A percentile compares a stretch with the other conserved stretches of the same genome.
Conservation (phyloP, 345 rosid species). For the Euphorbia peplus region DNA sequence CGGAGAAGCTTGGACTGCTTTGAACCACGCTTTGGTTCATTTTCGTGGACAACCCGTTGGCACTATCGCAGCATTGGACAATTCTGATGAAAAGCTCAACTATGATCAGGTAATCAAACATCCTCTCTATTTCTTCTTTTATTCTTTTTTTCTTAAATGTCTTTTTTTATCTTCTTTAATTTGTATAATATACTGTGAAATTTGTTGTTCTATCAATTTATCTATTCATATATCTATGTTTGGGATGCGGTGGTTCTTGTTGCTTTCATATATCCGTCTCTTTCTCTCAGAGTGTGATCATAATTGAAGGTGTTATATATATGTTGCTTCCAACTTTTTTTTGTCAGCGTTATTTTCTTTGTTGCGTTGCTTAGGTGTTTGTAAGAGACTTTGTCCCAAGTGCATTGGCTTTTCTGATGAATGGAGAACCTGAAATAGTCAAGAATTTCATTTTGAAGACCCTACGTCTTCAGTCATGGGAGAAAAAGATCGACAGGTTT, state of each 20-base stretch:
- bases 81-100: conserved; percentile 74
- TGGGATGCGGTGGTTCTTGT: background rate
- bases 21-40: conserved; percentile 63
- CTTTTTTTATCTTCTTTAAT: background rate
- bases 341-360: background rate
- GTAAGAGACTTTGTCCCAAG: conserved; percentile 95
- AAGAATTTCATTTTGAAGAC: conserved; percentile 87
- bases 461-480: conserved; percentile 94
- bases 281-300: too few species aligned
- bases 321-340: background rate
- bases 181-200: too few species aligned
- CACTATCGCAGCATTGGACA: conserved; percentile 83
- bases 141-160: background rate
- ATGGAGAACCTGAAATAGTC: conserved; percentile 79
- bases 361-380: conserved; percentile 55
- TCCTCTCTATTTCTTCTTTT: background rate
- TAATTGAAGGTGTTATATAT: background rate
- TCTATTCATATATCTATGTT: background rate
- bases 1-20: conserved; percentile 82
- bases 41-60: conserved; percentile 93
- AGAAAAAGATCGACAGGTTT: conserved; percentile 94
- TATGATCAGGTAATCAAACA: conserved; percentile 75
- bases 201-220: too few species aligned
- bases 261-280: background rate
- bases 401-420: conserved; percentile 85